Percentiles rank a stretch among this genome's conserved stretches.
Conservation (phyloP, 2,329 filamentous ascomycete species). For the Aspergillus sp. region DNA sequence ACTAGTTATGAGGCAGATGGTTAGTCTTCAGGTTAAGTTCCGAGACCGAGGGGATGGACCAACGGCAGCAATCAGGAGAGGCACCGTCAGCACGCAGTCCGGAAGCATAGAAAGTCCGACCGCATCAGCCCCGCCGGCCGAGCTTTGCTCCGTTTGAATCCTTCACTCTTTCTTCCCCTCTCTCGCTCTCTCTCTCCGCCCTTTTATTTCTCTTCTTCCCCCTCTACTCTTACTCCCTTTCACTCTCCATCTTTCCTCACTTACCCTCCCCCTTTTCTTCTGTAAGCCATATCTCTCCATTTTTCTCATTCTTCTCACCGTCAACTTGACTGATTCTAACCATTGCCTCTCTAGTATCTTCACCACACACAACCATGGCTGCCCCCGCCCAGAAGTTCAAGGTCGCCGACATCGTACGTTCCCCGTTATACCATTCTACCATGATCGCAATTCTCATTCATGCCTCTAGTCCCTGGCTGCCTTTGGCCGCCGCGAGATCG, state of each 20-base stretch:
- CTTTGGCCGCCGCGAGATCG: constrained; percentile 98
- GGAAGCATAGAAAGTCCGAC: constrained; percentile 3
- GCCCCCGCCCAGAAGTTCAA: constrained; percentile 92
- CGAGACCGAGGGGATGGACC: background rate
- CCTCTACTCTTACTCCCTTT: constrained; percentile 9
- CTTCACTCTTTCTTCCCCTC: background rate
- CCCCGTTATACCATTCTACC: background rate
- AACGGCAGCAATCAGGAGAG: constrained; percentile 3
- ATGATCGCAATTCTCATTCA: background rate
- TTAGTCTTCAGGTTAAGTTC: background rate
- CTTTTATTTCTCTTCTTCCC: constrained; percentile 14
- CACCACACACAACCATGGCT: constrained; percentile 49
- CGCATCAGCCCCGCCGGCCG: constrained; percentile 10
- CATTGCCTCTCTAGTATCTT: background rate
- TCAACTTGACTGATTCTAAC: constrained; percentile 9
- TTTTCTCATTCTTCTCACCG: background rate
- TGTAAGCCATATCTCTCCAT: background rate
- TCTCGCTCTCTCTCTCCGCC: background rate
- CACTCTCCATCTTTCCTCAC: constrained; percentile 8
- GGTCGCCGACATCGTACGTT: constrained; percentile 84
- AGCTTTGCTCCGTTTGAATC: background rate
- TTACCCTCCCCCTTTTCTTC: constrained; percentile 2
- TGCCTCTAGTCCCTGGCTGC: constrained; percentile 74
- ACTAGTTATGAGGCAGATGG: too few relatives aligned
- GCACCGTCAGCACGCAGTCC: constrained; percentile 14